These are phyloP conservation scores for Inonotus hispidus DNA, from an alignment of 1,284 basidiomycete genomes.

Conservation along the genomic window DNA sequence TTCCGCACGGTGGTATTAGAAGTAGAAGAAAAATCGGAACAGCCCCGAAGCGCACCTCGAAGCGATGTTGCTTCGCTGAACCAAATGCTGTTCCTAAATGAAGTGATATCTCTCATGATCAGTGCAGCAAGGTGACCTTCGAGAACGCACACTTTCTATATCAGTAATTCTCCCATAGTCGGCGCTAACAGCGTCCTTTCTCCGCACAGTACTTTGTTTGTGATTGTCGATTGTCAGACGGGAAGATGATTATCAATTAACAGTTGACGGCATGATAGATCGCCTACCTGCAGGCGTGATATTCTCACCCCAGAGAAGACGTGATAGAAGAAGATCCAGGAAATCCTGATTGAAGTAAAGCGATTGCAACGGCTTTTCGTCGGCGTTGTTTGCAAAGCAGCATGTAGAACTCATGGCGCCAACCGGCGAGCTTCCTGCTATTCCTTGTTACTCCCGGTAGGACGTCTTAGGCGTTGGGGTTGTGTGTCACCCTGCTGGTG, in stretches of 20 bases:
- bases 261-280: not conserved
- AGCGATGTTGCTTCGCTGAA: not conserved
- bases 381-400: not conserved
- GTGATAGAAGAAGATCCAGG: not conserved
- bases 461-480: too few relatives aligned
- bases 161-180: not conserved
- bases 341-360: not conserved
- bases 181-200: slow-evolving; percentile 9
- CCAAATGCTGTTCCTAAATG: slow-evolving; percentile 7
- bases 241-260: not conserved
- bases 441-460: not conserved
- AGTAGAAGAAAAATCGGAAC: not conserved
- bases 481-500: too few relatives aligned
- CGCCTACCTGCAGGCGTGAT: not conserved
- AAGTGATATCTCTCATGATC: slow-evolving; percentile 8
- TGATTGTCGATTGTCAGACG: not conserved
- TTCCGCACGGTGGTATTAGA: slow-evolving; percentile 5
- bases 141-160: not conserved
- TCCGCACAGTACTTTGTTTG: not conserved
- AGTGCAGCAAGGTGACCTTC: not conserved
- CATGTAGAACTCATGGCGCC: not conserved
- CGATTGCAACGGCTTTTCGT: not conserved
- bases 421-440: not conserved
- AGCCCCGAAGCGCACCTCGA: slow-evolving; percentile 2
- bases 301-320: not conserved